A percentile compares a stretch with the other conserved stretches of the same genome.
These are phyloP conservation scores for Candida parachauliodes DNA, from an alignment of 805 yeast species.

Conservation along the genomic window DNA sequence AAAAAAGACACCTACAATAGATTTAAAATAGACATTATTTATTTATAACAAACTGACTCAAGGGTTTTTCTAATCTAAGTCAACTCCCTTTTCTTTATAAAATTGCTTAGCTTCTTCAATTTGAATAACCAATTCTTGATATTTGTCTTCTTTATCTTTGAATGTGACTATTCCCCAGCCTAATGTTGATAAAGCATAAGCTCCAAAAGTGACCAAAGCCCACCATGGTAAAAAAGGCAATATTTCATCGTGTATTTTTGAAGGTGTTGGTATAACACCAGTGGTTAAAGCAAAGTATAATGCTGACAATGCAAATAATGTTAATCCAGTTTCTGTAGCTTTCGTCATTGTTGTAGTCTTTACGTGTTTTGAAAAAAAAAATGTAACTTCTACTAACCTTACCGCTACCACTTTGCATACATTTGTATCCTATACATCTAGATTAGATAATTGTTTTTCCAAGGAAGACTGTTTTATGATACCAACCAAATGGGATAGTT, in stretches of 20 bases:
- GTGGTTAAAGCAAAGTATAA: constrained; percentile 49
- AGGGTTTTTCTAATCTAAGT: constrained; percentile 43
- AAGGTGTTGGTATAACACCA: constrained; percentile 54
- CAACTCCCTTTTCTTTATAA: constrained; percentile 53
- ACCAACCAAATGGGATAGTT: constrained; percentile 30
- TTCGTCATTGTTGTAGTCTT: constrained; percentile 64
- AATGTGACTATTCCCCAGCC: constrained; percentile 68
- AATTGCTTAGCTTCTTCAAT: constrained; percentile 63
- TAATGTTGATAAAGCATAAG: constrained; percentile 62
- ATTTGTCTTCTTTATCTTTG: constrained; percentile 67
- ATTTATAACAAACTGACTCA: too few species aligned
- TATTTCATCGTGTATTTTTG: constrained; percentile 46
- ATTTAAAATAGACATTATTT: not conserved
- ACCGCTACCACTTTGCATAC: too few species aligned
- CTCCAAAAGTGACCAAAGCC: constrained; percentile 65
- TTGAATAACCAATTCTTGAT: constrained; percentile 54
- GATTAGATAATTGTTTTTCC: too few species aligned
- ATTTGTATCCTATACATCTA: too few species aligned
- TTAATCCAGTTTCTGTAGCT: constrained; percentile 56
- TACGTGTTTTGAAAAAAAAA: not conserved
- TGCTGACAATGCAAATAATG: constrained; percentile 44
- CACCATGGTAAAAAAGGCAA: constrained; percentile 70
- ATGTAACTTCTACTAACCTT: not conserved
- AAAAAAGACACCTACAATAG: constrained; percentile 1
- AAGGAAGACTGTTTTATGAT: constrained; percentile 33